These are phyloP conservation scores for Melanomma pulvis-pyrius DNA, from an alignment of 495 filamentous ascomycete genomes.

Conservation along the genomic window DNA sequence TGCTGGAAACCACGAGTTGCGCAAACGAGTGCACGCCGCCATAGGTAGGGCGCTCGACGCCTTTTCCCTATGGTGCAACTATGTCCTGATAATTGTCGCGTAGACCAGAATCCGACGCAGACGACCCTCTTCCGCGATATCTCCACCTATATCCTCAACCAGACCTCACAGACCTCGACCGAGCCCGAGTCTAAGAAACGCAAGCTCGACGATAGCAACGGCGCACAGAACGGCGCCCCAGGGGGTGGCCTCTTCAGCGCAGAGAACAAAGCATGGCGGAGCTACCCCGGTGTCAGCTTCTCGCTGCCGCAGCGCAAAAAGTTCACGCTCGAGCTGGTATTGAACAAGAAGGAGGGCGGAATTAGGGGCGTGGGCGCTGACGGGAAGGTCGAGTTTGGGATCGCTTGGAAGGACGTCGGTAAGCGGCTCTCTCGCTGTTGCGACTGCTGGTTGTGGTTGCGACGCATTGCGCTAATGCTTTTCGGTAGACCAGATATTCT, in stretches of 20 bases:
- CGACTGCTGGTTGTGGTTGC: neutral
- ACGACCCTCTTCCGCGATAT: constrained; percentile 39
- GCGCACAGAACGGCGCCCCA: constrained; percentile 18
- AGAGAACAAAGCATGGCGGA: constrained; percentile 16
- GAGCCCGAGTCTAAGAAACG: constrained; percentile 40
- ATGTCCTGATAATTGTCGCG: neutral
- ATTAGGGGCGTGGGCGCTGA: constrained; percentile 69
- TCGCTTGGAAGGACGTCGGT: constrained; percentile 77
- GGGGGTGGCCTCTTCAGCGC: constrained; percentile 20
- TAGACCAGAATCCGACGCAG: constrained; percentile 37
- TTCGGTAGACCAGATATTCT: constrained; percentile 61
- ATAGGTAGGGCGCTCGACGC: constrained; percentile 26
- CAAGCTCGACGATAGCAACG: constrained; percentile 36
- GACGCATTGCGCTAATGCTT: neutral
- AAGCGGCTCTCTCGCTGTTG: constrained; percentile 41
- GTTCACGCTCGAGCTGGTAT: constrained; percentile 71
- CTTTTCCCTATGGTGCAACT: neutral
- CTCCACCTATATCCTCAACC: constrained; percentile 36
- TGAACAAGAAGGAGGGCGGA: constrained; percentile 51
- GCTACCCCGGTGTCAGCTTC: constrained; percentile 42
- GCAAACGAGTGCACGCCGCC: constrained; percentile 35
- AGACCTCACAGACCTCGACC: constrained; percentile 5
- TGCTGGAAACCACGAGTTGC: constrained; percentile 32
- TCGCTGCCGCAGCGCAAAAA: constrained; percentile 82
- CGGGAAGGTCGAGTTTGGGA: constrained; percentile 67